Base-by-base conservation (phyloP, 352 stramenopile species). In the Phytophthora pini region DNA sequence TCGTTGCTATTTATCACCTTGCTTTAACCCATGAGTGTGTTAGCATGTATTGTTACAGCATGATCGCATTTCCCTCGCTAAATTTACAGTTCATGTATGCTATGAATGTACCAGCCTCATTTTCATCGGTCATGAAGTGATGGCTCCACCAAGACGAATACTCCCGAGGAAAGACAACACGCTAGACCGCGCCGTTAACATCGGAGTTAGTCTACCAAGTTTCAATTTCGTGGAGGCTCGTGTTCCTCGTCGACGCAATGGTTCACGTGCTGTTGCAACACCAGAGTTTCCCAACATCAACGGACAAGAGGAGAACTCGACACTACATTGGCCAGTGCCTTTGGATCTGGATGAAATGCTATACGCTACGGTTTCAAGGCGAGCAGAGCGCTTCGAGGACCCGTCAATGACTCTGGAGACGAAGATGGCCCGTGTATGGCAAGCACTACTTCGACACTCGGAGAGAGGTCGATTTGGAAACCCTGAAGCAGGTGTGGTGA, bases 211-310 rank as follows among this genome's bases (percentile, higher is more conserved):
- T 27, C 60, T 91, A 44, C 82, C 80, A 22, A 72, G 68, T 26
- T 91, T 91, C 65, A 92, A 92, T 48, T 90, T 90, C 53, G 71
- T 92, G 44, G 80, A 90, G 55, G 52, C 64, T 36, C 57, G 63
- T 39, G 40, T 51, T 17, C 47, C 52, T 61, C 50, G 46, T 41
- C 48, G 58, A 57, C 52, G 44, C 2, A 56, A 71, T 58, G 39
- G 17, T 26, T 34, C 39, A 31, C 53, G 39, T 2, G 24, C 15
- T n/a, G 51, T 40, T 36, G 17, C 52, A 20, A 43, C 24, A 5
- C 15, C 38, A 11, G 43, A 55, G 8, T 68, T 71, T 44, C 56
- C 67, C 47, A 24, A 51, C n/a, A 56, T 68, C 13, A 43, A 54
- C n/a, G 52, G 39, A 6, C 6, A 29, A 32, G 36, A 53, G 4